Evolutionary conservation across 352 stramenopile genomes (phyloP).

Genomic region (Pythium coloratum): DNA sequence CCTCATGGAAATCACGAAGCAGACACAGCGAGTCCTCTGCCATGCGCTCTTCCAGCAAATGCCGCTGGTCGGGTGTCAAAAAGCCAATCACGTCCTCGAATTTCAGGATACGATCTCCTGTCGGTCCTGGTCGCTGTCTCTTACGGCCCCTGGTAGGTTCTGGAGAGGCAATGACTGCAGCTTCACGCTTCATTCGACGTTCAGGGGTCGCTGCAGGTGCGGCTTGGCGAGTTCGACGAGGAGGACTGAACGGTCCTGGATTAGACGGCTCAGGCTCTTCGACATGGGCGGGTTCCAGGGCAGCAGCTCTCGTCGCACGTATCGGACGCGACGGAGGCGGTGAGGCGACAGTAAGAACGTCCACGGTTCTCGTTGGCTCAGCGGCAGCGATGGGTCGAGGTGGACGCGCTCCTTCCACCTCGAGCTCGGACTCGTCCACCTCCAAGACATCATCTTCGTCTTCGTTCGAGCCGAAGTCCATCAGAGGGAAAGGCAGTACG

Average conservation of each 20-base stretch:
- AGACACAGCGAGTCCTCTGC: slow-evolving; percentile 56
- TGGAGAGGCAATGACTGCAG: slow-evolving; percentile 7
- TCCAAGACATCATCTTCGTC: slow-evolving; percentile 28
- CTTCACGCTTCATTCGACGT: slow-evolving; percentile 16
- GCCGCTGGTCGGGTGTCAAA: slow-evolving; percentile 52
- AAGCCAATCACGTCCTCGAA: slow-evolving; percentile 47
- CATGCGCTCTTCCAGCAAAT: slow-evolving; percentile 54
- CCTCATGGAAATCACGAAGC: slow-evolving; percentile 72
- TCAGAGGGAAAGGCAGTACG: slow-evolving; percentile 47
- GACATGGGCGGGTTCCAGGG: not conserved
- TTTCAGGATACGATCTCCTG: slow-evolving; percentile 39
- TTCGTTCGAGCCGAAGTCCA: slow-evolving; percentile 49
- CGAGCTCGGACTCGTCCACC: slow-evolving; percentile 16
- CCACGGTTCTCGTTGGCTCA: not conserved
- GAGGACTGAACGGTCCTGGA: not conserved
- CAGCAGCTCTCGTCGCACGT: not conserved
- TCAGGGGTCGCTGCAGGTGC: slow-evolving; percentile 15
- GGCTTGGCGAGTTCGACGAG: not conserved
- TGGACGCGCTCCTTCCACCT: slow-evolving; percentile 8
- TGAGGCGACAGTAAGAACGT: not conserved
- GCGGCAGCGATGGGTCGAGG: not conserved
- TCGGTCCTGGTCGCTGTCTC: slow-evolving; percentile 37
- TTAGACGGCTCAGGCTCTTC: not conserved
- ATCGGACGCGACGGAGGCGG: not conserved
- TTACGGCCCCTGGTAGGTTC: slow-evolving; percentile 31